Evolutionary conservation across 495 filamentous ascomycete genomes (phyloP), one percentile per base, ranked within the genome.

Genomic region (Xylaria castorea): DNA sequence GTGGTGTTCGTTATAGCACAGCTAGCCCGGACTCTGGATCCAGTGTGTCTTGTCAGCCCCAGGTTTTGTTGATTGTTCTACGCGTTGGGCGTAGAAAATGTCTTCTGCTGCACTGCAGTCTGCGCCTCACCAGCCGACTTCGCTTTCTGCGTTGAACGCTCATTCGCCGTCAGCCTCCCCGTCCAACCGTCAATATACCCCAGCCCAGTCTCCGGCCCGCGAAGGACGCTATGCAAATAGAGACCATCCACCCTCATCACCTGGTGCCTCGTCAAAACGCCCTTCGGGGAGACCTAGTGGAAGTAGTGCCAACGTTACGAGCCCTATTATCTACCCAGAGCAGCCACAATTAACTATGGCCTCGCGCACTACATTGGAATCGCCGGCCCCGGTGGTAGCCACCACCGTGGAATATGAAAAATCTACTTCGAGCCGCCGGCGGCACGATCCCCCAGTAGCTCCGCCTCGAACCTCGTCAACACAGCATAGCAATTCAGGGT

Each of bases 391-490:
- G 76, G 84, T 81, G 79, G 80, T 75, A 71, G 81, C 76, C 74
- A 74, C 77, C 74, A 80, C 80, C 48, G 78, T 84, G 76, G 78
- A 85, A 69, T 75, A 82, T 73, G 68, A 84, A 76, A 82, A 82
- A 30, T 80, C 87, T 42, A 69, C 76, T 34, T 78, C 80, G 25
- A 80, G 77, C 46, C 80, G 83, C 11, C 83, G 77, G 76, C 80
- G 77, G 57, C 75, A 75, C 73, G 84, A 82, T 80, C 77, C 80
- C 68, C 78, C 81, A 78, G 86, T 87, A 71, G 89, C 87, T 68
- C 90, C 89, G 51, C 88, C 89, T 38, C 88, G 91, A 68, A 91
- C 90, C 1, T 91, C 90, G 14, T 91, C 89, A 34, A 88, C 88
- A 46, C 78, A 75, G 66, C 71, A 78, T 22, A 66, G 68, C 38